Conservation (phyloP, 2,329 filamentous ascomycete genomes). For the Alternaria sp. region DNA sequence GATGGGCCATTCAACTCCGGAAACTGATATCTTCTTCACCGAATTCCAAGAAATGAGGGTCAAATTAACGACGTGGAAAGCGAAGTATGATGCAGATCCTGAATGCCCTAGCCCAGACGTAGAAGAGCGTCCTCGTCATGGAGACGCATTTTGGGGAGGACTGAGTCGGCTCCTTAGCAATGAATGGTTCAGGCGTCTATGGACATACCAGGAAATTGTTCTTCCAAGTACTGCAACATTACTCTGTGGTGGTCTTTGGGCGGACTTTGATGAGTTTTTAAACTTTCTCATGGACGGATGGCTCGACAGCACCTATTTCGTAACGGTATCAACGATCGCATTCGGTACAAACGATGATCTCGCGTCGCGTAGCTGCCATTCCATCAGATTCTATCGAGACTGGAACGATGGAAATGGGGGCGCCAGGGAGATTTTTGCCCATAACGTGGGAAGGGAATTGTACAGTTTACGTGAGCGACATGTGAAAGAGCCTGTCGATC, state of each 20-base stretch:
- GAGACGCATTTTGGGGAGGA: not conserved
- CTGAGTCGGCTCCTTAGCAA: not conserved
- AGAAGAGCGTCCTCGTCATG: not conserved
- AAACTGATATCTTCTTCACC: not conserved
- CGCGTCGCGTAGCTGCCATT: too few species aligned
- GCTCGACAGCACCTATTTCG: too few species aligned
- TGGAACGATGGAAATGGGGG: too few species aligned
- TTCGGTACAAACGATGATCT: too few species aligned
- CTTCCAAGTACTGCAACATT: not conserved
- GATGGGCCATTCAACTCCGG: not conserved
- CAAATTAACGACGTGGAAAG: not conserved
- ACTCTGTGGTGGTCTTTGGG: accelerated
- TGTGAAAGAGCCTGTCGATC: not conserved
- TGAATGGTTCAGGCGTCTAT: not conserved
- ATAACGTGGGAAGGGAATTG: not conserved
- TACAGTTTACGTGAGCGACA: not conserved
- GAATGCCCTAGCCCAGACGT: not conserved
- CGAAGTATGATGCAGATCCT: not conserved
- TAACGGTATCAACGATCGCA: too few species aligned
- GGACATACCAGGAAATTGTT: not conserved
- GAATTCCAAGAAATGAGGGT: not conserved
- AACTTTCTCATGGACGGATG: not conserved
- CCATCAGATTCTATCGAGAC: too few species aligned
- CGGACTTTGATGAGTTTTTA: not conserved
- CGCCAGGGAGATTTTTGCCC: too few species aligned